Conservation (phyloP, 495 filamentous ascomycete genomes). For the Neurospora sp. region DNA sequence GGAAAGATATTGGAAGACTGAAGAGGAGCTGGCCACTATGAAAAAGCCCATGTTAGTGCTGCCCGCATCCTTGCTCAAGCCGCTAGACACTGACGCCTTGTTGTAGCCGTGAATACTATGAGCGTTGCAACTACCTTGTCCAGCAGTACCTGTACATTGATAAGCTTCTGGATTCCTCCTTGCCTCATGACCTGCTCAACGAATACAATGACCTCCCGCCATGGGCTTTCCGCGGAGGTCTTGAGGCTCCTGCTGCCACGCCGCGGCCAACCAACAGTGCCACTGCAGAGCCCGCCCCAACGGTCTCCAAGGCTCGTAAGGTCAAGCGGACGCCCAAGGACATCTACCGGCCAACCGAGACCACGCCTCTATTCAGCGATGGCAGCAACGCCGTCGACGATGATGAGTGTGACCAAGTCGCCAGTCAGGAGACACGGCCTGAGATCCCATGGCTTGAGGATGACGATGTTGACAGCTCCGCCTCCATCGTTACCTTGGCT, state of each 20-base stretch:
- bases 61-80: neutral
- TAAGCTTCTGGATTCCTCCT: constrained; percentile 75
- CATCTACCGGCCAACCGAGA: constrained; percentile 68
- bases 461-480: constrained; percentile 51
- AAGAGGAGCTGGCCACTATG: constrained; percentile 54
- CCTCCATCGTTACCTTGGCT: constrained; percentile 61
- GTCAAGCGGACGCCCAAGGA: constrained; percentile 67
- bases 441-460: constrained; percentile 47
- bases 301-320: constrained; percentile 13
- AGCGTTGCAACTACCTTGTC: constrained; percentile 71
- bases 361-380: constrained; percentile 48
- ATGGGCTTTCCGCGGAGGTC: constrained; percentile 24
- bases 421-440: constrained; percentile 19
- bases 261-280: neutral
- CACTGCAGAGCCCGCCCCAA: constrained; percentile 30
- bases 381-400: constrained; percentile 21
- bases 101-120: constrained; percentile 63
- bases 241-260: constrained; percentile 49
- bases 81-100: neutral
- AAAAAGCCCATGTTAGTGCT: constrained; percentile 47
- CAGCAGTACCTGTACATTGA: constrained; percentile 89
- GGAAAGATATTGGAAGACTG: constrained; percentile 64
- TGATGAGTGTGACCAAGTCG: constrained; percentile 14
- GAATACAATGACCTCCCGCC: constrained; percentile 58
- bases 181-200: constrained; percentile 76